Evolutionary conservation across 345 rosid species (phyloP).

Genomic region (Ricinus communis): DNA sequence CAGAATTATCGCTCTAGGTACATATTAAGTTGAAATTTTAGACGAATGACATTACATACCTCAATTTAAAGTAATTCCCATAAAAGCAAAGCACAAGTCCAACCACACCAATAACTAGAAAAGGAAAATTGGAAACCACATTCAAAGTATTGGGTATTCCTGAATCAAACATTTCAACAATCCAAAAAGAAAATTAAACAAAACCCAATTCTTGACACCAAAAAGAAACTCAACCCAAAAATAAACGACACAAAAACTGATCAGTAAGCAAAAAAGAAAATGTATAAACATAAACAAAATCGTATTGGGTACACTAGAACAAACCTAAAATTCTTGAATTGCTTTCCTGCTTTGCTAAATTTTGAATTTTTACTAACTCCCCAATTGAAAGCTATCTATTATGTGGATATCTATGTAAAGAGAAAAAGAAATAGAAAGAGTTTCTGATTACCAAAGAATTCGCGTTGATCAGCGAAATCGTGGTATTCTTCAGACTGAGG

Average conservation of each 20-base stretch:
- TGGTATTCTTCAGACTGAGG: conserved; percentile 86
- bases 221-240: not conserved
- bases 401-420: no score
- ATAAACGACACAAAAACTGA: not conserved
- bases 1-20: not conserved
- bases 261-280: not conserved
- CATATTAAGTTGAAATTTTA: not conserved
- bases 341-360: no score
- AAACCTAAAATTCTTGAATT: no score
- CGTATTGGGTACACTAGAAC: not conserved
- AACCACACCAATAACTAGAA: conserved; percentile 72
- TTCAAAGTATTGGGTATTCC: conserved; percentile 84
- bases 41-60: conserved; percentile 32
- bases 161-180: conserved; percentile 26
- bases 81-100: conserved; percentile 79
- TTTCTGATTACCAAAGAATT: conserved; percentile 57
- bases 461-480: conserved; percentile 86
- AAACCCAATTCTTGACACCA: not conserved
- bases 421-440: not conserved
- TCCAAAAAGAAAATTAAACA: conserved; percentile 7
- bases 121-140: conserved; percentile 90
- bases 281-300: not conserved
- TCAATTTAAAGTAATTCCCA: conserved; percentile 66
- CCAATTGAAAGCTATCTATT: not conserved
- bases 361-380: not conserved